Evolutionary conservation across 116 monocot species (phyloP).

Genomic region (Phalaenopsis hybrid): DNA sequence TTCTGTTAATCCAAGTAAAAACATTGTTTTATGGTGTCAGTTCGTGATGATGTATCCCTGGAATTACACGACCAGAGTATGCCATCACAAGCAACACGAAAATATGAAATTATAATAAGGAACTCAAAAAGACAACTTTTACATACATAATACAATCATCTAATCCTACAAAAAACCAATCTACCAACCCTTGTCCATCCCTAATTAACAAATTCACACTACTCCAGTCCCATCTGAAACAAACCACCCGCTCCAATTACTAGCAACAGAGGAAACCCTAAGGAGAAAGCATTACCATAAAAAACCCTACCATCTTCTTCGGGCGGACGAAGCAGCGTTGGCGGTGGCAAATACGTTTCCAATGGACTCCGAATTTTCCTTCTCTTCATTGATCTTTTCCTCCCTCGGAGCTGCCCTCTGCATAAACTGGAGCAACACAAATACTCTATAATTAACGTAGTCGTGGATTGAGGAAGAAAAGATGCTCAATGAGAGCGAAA

Average conservation of each 20-base stretch:
- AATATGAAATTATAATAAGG: not conserved
- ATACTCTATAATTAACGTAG: not conserved
- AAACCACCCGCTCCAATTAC: not conserved
- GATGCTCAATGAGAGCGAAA: not conserved
- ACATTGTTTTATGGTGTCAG: no score
- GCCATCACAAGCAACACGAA: not conserved
- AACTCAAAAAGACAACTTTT: not conserved
- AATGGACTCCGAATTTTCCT: not conserved
- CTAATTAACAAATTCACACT: not conserved
- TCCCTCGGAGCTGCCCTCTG: slow-evolving; percentile 24
- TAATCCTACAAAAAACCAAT: not conserved
- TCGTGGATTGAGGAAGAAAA: not conserved
- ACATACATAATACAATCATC: not conserved
- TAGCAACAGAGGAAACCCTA: not conserved
- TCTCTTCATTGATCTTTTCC: slow-evolving; percentile 14
- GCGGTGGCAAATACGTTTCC: not conserved
- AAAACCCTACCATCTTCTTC: slow-evolving; percentile 13
- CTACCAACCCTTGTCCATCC: not conserved
- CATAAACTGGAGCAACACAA: slow-evolving; percentile 33
- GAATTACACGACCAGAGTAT: not conserved
- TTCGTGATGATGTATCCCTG: not conserved
- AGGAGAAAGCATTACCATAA: not conserved
- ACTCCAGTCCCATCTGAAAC: not conserved
- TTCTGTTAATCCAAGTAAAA: not conserved
- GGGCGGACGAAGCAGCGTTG: not conserved